Base-by-base conservation (phyloP, 2,329 filamentous ascomycete species). In the Fusarium globosum region DNA sequence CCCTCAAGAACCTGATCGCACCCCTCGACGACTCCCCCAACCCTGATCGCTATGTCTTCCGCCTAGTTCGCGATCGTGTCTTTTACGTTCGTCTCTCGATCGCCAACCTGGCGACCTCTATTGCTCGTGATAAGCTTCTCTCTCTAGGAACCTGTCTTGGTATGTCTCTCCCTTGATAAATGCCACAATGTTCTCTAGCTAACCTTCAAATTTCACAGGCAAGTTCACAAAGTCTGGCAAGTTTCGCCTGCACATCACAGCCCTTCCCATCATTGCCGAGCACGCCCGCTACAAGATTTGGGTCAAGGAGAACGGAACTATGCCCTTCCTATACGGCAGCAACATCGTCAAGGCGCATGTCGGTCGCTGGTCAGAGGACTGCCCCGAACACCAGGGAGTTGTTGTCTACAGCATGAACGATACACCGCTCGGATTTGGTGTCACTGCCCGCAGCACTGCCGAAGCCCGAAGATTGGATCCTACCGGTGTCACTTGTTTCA, bases 161-260 rank as follows among this genome's bases (percentile, higher is more conserved):
- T 88, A 83, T 49, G 79, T 71, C 36, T 6, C 51, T 33, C 23
- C 30, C 28, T 26, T 23, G 4, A 15, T 23, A 7, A n/a, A 9
- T 35, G 18, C 21, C 11, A 6, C 38, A 18, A 18, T 28, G 18
- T 53, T 67, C 38, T 30, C 23, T 35, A 18, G 46, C 74, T 77
- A 69, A 77, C 55, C 53, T 21, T 41, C 33, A 28, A 36, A 49
- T 36, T 28, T 56, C 23, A 46, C 42, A 90, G 95, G 95, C 79
- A 97, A 98, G 82, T 97, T 98, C 86, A 98, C 95, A 71, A 98
- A 98, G 87, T 94, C 95, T 9, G 94, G 95, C 72, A 98, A 98
- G 83, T 98, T 99, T 86, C 88, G 96, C 60, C 87, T 99, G 62
- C 95, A 98, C 85, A 94, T 98, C 80, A 98, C 96, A 4, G 93